phyloP scores from a whole-genome alignment of 2,329 filamentous ascomycete genomes.

The Trichoderma cornu-damae region DNA sequence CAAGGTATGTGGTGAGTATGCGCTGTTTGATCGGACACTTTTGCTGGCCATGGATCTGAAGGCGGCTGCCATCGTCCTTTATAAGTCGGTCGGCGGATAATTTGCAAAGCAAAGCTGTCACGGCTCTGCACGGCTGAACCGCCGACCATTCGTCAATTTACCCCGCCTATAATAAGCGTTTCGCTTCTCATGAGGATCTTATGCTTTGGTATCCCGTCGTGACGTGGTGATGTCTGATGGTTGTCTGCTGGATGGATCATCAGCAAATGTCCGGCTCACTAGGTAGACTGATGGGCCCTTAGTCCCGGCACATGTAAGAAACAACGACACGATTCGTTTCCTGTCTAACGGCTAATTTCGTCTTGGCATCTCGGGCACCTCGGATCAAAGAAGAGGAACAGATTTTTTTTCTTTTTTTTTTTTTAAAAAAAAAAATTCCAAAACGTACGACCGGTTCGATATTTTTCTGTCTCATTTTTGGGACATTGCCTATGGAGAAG shows the following conservation, averaged over 20 bases:
- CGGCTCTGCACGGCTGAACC: not conserved
- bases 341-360: conserved; percentile 13
- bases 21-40: not conserved
- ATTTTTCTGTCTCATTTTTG: not conserved
- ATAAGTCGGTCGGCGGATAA: conserved; percentile 7
- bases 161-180: not conserved
- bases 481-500: not conserved
- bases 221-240: not conserved
- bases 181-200: not conserved
- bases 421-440: not conserved
- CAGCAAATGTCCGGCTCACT: not conserved
- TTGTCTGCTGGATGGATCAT: not conserved
- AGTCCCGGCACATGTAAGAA: not conserved
- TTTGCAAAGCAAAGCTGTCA: not conserved
- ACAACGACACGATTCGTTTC: not conserved
- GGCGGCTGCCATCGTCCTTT: not conserved
- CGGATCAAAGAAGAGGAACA: not conserved
- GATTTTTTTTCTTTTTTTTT: too few relatives aligned
- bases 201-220: not conserved
- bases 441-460: not conserved
- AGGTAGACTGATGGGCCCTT: not conserved
- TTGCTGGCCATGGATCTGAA: not conserved
- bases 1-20: not conserved
- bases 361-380: not conserved
- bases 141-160: not conserved